Conservation (phyloP, 73 alveolate genomes). For the Paramecium pentaurelia region DNA sequence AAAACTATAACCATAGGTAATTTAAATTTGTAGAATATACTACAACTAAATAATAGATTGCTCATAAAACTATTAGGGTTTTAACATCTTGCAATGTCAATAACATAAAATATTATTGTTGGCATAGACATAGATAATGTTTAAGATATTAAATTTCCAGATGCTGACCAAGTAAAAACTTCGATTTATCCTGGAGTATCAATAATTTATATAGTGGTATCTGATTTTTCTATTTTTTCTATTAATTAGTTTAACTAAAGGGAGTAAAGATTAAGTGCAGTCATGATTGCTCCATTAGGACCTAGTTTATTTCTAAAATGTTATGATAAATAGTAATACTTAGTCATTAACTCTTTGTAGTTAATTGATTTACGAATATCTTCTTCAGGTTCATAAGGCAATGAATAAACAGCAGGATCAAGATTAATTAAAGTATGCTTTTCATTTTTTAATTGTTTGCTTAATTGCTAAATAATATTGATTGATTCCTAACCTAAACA, state of each 20-base stretch:
- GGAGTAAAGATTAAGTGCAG: constrained; percentile 91
- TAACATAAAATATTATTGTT: constrained; percentile 84
- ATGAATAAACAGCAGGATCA: constrained; percentile 95
- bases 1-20: constrained; percentile 88
- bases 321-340: not conserved
- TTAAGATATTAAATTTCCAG: constrained; percentile 91
- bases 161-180: constrained; percentile 95
- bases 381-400: constrained; percentile 86
- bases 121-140: constrained; percentile 89
- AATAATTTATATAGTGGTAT: constrained; percentile 68
- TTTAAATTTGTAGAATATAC: constrained; percentile 89
- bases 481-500: constrained; percentile 60
- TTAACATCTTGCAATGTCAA: constrained; percentile 90
- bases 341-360: constrained; percentile 89
- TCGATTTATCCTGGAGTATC: constrained; percentile 98
- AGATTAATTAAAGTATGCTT: constrained; percentile 78
- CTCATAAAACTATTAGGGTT: constrained; percentile 97
- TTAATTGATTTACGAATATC: constrained; percentile 93
- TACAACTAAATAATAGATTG: constrained; percentile 91
- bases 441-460: constrained; percentile 62
- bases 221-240: constrained; percentile 44
- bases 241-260: constrained; percentile 82
- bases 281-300: constrained; percentile 97
- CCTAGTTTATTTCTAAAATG: constrained; percentile 70
- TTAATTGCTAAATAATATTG: not conserved